phyloP scores from a whole-genome alignment of 1,139 yeast genomes.

The Lodderomyces elongisporus region DNA sequence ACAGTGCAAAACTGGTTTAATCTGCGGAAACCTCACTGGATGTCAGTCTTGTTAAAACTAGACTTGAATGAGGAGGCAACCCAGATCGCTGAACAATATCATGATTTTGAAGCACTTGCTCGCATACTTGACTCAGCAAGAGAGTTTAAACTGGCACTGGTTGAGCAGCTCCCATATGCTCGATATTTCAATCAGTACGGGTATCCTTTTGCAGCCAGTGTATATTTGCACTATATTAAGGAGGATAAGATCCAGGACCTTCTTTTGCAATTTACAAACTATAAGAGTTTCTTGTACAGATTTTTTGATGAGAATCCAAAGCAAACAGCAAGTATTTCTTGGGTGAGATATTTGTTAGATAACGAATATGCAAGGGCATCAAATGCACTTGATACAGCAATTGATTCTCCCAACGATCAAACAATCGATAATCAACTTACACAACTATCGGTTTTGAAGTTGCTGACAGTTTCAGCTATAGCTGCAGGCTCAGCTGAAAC shows the following conservation, averaged over 20 bases:
- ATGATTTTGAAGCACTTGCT: constrained; percentile 63
- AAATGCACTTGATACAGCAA: constrained; percentile 38
- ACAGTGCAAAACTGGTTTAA: constrained; percentile 36
- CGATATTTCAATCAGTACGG: constrained; percentile 59
- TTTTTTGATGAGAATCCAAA: constrained; percentile 48
- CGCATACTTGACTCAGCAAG: constrained; percentile 54
- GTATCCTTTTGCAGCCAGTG: constrained; percentile 61
- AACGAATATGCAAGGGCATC: constrained; percentile 50
- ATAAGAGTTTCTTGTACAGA: constrained; percentile 43
- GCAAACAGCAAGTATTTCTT: constrained; percentile 55
- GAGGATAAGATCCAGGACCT: constrained; percentile 51
- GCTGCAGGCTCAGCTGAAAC: constrained; percentile 18
- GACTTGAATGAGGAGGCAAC: constrained; percentile 52
- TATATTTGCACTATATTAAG: constrained; percentile 57
- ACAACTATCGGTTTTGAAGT: constrained; percentile 68
- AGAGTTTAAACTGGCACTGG: constrained; percentile 17
- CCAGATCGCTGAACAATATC: constrained; percentile 60
- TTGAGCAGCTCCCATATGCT: constrained; percentile 28
- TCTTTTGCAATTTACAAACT: constrained; percentile 53
- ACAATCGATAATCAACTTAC: constrained; percentile 47
- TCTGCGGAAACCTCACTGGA: constrained; percentile 42
- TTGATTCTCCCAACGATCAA: constrained; percentile 25
- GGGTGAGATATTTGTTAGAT: constrained; percentile 66
- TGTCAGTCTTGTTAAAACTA: constrained; percentile 43
- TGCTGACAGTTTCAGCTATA: constrained; percentile 39